Evolutionary conservation across 805 yeast genomes (phyloP).

Genomic region (Barnettozyma californica): DNA sequence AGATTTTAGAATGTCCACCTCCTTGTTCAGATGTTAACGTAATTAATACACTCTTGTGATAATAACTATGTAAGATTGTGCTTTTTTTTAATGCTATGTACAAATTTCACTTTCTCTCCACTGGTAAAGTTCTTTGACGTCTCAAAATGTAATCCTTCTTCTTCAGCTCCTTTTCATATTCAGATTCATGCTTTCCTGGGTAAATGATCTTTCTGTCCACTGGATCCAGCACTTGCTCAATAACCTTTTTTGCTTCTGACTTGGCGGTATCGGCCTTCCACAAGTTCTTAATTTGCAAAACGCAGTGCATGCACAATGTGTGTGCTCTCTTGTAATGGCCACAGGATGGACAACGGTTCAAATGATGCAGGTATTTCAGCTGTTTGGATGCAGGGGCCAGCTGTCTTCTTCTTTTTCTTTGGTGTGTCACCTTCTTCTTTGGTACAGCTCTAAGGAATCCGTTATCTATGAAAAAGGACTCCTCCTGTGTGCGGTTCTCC

Average conservation of each 20-base stretch:
- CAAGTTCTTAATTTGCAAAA: conserved; percentile 66
- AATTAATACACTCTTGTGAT: not conserved
- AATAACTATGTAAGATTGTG: not conserved
- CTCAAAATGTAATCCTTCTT: conserved; percentile 51
- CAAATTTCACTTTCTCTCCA: conserved; percentile 28
- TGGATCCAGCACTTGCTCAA: conserved; percentile 38
- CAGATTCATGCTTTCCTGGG: conserved; percentile 61
- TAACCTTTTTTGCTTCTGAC: conserved; percentile 22
- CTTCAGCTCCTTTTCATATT: conserved; percentile 39
- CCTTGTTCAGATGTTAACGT: not conserved
- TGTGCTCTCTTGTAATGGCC: conserved; percentile 90
- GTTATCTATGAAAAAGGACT: conserved; percentile 45
- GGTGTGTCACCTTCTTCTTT: conserved; percentile 86
- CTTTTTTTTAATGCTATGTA: conserved; percentile 3
- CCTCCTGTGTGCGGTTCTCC: conserved; percentile 23
- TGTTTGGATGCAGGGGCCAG: conserved; percentile 82
- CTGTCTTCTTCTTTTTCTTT: conserved; percentile 77
- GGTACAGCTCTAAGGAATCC: conserved; percentile 90
- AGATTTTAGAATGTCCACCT: conserved; percentile 2
- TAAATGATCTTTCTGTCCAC: conserved; percentile 61
- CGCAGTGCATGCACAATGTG: conserved; percentile 90
- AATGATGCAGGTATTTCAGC: conserved; percentile 63
- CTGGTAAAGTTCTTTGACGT: conserved; percentile 53
- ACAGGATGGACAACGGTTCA: conserved; percentile 92
- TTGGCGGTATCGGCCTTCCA: conserved; percentile 49